A percentile compares a stretch with the other conserved stretches of the same genome.
Conservation (phyloP, 2,329 filamentous ascomycete species). For the Curvularia verruculosa region DNA sequence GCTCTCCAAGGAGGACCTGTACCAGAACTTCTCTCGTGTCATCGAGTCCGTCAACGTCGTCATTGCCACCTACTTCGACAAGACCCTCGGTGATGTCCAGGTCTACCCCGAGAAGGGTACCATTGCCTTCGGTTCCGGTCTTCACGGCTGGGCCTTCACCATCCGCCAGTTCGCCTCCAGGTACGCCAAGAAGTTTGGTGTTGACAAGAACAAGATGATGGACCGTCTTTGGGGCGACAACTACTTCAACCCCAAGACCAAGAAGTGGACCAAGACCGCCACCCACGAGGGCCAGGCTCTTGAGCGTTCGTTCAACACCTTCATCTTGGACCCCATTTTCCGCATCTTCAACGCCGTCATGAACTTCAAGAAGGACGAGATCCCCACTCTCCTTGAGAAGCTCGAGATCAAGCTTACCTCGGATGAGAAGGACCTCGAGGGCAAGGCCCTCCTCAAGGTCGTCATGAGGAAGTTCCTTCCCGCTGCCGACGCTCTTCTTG, state of each 20-base stretch:
- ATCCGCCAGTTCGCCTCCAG: conserved; percentile 93
- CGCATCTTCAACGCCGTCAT: conserved; percentile 95
- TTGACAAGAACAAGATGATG: conserved; percentile 99
- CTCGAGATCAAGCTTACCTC: conserved; percentile 86
- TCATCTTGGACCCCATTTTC: conserved; percentile 99
- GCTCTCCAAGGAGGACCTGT: conserved; percentile 97
- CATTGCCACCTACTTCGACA: conserved; percentile 98
- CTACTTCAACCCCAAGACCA: conserved; percentile 99
- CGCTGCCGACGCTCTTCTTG: conserved; percentile 94
- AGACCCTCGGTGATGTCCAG: conserved; percentile 95
- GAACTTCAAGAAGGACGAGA: conserved; percentile 98
- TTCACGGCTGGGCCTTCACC: conserved; percentile 99
- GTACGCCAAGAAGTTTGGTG: conserved; percentile 99
- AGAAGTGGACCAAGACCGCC: conserved; percentile 97
- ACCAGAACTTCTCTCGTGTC: conserved; percentile 99
- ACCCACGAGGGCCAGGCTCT: conserved; percentile 84
- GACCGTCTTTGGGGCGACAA: conserved; percentile 99
- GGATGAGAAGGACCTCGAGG: conserved; percentile 92
- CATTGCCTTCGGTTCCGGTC: conserved; percentile 98
- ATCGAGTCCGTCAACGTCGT: conserved; percentile 99
- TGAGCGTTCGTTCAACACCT: conserved; percentile 99
- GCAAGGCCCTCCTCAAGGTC: conserved; percentile 96
- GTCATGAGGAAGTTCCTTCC: conserved; percentile 99
- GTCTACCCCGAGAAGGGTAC: conserved; percentile 98
- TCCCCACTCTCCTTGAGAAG: conserved; percentile 82